A percentile compares a stretch with the other conserved stretches of the same genome.
These are phyloP conservation scores for Ogataea degrootiae DNA, from an alignment of 805 yeast species.

Conservation along the genomic window DNA sequence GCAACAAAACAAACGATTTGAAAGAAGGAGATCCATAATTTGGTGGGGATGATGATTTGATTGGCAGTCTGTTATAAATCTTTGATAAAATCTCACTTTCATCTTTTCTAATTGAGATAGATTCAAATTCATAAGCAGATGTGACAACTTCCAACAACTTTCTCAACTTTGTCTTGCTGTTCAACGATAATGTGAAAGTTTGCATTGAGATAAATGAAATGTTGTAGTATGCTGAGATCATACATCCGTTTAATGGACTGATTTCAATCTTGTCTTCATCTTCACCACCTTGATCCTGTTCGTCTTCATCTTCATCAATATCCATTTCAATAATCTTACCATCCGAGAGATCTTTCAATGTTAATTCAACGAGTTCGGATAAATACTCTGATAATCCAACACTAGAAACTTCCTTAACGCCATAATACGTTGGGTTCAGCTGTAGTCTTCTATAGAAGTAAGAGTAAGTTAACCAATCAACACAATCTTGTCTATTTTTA, in stretches of 20 bases:
- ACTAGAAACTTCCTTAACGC: slow-evolving; percentile 58
- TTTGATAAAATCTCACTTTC: slow-evolving; percentile 48
- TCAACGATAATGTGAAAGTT: slow-evolving; percentile 46
- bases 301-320: slow-evolving; percentile 25
- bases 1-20: slow-evolving; percentile 72
- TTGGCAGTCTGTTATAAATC: slow-evolving; percentile 58
- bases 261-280: slow-evolving; percentile 40
- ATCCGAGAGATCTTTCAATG: slow-evolving; percentile 57
- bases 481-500: slow-evolving; percentile 70
- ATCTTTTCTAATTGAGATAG: slow-evolving; percentile 53
- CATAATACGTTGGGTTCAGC: slow-evolving; percentile 85
- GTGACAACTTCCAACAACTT: slow-evolving; percentile 62
- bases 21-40: slow-evolving; percentile 48
- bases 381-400: slow-evolving; percentile 74
- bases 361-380: slow-evolving; percentile 75
- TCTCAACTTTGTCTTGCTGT: slow-evolving; percentile 51
- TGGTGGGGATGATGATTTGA: slow-evolving; percentile 38
- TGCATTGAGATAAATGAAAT: slow-evolving; percentile 65
- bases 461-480: slow-evolving; percentile 86
- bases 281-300: slow-evolving; percentile 33
- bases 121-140: slow-evolving; percentile 68
- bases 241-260: slow-evolving; percentile 61
- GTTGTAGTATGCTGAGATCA: slow-evolving; percentile 71
- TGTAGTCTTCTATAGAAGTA: slow-evolving; percentile 78
- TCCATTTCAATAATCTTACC: slow-evolving; percentile 60